Percentiles rank a stretch among this genome's conserved stretches.
These are phyloP conservation scores for Pleurotus tuber-regium DNA, from an alignment of 768 basidiomycete genomes.

Conservation along the genomic window DNA sequence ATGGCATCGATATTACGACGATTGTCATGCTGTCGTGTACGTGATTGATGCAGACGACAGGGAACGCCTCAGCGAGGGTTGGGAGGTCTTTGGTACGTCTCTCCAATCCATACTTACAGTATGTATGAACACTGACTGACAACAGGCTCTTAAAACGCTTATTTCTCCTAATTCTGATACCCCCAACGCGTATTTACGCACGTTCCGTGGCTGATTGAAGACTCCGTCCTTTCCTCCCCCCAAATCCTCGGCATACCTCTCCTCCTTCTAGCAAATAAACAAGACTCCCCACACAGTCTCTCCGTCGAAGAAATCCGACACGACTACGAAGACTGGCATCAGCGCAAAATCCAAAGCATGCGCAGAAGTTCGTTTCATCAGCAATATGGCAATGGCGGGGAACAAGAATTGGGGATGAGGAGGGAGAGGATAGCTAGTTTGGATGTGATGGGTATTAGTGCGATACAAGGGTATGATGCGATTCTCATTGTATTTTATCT, in stretches of 20 bases:
- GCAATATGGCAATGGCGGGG: constrained; percentile 45
- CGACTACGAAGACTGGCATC: constrained; percentile 86
- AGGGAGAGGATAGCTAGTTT: constrained; percentile 68
- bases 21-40: constrained; percentile 95
- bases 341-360: constrained; percentile 68
- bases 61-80: constrained; percentile 87
- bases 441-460: constrained; percentile 89
- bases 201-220: constrained; percentile 44
- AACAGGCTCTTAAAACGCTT: constrained; percentile 8
- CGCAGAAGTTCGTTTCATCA: constrained; percentile 37
- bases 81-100: constrained; percentile 92
- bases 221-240: constrained; percentile 83
- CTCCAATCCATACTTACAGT: background rate
- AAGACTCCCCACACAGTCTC: constrained; percentile 77
- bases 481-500: background rate
- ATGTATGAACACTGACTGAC: constrained; percentile 3
- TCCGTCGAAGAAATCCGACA: constrained; percentile 90
- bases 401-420: constrained; percentile 40
- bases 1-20: constrained; percentile 93
- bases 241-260: constrained; percentile 89
- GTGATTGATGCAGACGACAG: constrained; percentile 92
- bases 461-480: constrained; percentile 76
- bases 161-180: too few species aligned
- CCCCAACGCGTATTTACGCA: too few species aligned
- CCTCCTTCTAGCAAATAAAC: constrained; percentile 93